phyloP scores from a whole-genome alignment of 2,329 filamentous ascomycete species.

The Neonectria punicea region DNA sequence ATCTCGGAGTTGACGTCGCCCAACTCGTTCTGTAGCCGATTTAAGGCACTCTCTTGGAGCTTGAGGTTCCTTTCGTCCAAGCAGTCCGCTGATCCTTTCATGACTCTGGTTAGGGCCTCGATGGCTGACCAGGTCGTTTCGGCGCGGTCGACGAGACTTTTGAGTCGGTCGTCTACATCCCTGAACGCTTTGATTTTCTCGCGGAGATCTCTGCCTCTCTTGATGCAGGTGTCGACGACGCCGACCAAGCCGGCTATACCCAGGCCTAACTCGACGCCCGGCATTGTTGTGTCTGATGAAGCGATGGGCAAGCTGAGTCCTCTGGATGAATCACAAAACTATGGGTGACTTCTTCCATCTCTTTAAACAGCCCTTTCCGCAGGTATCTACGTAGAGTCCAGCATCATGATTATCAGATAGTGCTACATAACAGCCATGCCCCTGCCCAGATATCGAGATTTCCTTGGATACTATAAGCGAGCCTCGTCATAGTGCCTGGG shows the following conservation, averaged over 20 bases:
- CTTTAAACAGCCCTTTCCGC: background rate
- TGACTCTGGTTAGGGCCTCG: background rate
- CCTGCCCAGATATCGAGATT: background rate
- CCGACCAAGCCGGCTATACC: background rate
- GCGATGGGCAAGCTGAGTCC: background rate
- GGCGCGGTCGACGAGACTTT: background rate
- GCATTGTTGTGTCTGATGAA: background rate
- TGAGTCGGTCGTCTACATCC: background rate
- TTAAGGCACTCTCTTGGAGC: background rate
- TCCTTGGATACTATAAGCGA: background rate
- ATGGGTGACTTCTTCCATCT: background rate
- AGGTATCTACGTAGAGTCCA: background rate
- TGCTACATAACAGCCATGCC: background rate
- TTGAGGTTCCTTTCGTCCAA: background rate
- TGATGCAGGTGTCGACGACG: background rate
- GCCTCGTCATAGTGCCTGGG: background rate
- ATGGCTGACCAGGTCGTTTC: background rate
- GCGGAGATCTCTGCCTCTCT: background rate
- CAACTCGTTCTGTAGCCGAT: background rate
- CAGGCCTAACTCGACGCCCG: background rate
- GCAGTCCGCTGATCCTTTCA: background rate
- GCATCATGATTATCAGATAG: background rate
- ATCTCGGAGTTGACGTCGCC: background rate
- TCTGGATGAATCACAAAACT: background rate
- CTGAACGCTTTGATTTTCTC: background rate